Evolutionary conservation across 2,329 filamentous ascomycete genomes (phyloP).

Genomic region (Myrmaecium sp.): DNA sequence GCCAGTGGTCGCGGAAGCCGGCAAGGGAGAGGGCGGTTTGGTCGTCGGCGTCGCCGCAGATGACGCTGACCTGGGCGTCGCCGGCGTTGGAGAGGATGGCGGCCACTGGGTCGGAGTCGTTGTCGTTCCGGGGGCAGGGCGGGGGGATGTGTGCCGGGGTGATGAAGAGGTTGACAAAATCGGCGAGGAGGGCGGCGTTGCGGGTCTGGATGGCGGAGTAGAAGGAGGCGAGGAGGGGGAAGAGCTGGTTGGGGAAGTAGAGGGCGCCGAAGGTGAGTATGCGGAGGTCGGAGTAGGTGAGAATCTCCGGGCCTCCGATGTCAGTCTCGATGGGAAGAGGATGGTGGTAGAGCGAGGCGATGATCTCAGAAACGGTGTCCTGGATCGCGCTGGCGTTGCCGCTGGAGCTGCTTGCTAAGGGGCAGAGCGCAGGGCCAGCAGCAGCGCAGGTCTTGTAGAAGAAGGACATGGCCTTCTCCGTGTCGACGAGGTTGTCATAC

Average conservation of each 20-base stretch:
- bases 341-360: constrained; percentile 22
- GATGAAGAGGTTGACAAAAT: constrained; percentile 7
- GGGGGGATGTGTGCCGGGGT: constrained; percentile 11
- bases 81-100: constrained; percentile 1
- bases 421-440: constrained; percentile 23
- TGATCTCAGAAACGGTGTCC: constrained; percentile 14
- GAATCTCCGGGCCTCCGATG: constrained; percentile 15
- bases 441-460: constrained; percentile 30
- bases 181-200: constrained; percentile 16
- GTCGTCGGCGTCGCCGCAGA: constrained; percentile 25
- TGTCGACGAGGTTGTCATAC: constrained; percentile 24
- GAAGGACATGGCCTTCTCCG: constrained; percentile 24
- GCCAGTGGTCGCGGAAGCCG: constrained; percentile 18
- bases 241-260: constrained; percentile 18
- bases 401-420: constrained; percentile 19
- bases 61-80: constrained; percentile 14
- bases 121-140: constrained; percentile 12
- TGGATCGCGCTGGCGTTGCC: constrained; percentile 19
- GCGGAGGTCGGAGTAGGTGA: constrained; percentile 25
- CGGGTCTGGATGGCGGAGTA: no score
- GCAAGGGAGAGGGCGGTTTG: constrained; percentile 10
- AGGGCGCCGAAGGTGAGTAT: constrained; percentile 18
- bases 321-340: constrained; percentile 19
- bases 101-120: constrained; percentile 8
- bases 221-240: constrained; percentile 18